Conservation (phyloP, 2,329 filamentous ascomycete species). For the Spiromastix sp. region DNA sequence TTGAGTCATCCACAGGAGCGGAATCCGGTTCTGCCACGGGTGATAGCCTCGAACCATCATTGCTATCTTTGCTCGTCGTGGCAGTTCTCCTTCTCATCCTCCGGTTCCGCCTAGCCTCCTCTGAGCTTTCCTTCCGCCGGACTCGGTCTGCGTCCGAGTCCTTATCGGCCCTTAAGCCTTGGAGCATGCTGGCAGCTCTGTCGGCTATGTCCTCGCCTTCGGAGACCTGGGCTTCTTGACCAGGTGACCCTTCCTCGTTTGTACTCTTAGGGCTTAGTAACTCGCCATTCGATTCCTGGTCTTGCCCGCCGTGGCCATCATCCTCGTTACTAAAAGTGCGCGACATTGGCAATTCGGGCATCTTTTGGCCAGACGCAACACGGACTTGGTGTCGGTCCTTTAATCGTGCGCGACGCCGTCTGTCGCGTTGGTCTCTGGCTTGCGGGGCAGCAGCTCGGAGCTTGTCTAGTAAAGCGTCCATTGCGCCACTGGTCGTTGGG, state of each 20-base stretch:
- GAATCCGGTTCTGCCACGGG: conserved; percentile 22
- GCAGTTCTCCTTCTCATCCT: conserved; percentile 55
- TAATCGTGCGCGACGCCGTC: conserved; percentile 72
- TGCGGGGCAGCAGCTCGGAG: conserved; percentile 86
- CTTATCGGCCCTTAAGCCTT: conserved; percentile 61
- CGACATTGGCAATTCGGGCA: conserved; percentile 59
- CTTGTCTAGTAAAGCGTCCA: conserved; percentile 94
- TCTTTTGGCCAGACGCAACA: conserved; percentile 77
- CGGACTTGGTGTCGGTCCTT: conserved; percentile 87
- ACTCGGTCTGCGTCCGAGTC: conserved; percentile 49
- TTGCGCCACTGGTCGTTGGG: conserved; percentile 71
- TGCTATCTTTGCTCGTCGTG: conserved; percentile 26
- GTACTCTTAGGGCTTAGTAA: conserved; percentile 41
- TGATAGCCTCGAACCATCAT: conserved; percentile 21
- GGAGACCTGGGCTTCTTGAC: conserved; percentile 27
- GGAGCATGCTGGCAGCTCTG: conserved; percentile 70
- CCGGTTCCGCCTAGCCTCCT: conserved; percentile 62
- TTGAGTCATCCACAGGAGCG: conserved; percentile 13
- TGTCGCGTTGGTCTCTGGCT: conserved; percentile 77
- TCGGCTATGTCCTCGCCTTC: conserved; percentile 69
- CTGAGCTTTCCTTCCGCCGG: conserved; percentile 62
- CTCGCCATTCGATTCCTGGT: conserved; percentile 16
- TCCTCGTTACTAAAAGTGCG: conserved; percentile 35
- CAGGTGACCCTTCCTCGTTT: conserved; percentile 24
- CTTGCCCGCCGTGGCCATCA: conserved; percentile 22